These are phyloP conservation scores for Tetrapisispora pingtungensis DNA, from an alignment of 805 yeast species.

Conservation along the genomic window DNA sequence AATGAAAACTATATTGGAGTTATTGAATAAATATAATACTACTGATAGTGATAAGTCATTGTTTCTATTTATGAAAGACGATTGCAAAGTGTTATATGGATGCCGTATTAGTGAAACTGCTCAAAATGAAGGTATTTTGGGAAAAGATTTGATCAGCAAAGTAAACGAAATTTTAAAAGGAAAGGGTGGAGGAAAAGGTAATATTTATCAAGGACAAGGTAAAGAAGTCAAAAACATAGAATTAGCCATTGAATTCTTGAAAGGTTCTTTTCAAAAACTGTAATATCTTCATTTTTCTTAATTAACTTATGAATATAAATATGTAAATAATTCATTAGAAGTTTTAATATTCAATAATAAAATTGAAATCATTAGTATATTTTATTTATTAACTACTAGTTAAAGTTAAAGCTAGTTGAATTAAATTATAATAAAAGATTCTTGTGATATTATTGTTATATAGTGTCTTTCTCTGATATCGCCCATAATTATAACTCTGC, in stretches of 20 bases:
- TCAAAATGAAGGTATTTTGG: constrained; percentile 56
- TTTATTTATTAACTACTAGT: too few relatives aligned
- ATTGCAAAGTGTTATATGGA: constrained; percentile 85
- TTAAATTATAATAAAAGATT: too few relatives aligned
- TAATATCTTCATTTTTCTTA: background rate
- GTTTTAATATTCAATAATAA: background rate
- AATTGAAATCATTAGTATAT: too few relatives aligned
- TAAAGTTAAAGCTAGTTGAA: too few relatives aligned
- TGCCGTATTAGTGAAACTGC: constrained; percentile 74
- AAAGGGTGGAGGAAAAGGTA: constrained; percentile 97
- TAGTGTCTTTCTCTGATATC: too few relatives aligned
- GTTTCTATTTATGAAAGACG: constrained; percentile 67
- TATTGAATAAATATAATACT: constrained; percentile 70
- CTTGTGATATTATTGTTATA: too few relatives aligned
- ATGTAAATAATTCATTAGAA: too few relatives aligned
- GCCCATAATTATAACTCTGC: background rate
- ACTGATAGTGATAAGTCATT: constrained; percentile 59
- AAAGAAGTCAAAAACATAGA: constrained; percentile 59
- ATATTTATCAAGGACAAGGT: constrained; percentile 95
- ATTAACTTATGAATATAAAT: background rate
- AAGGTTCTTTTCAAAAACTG: constrained; percentile 42
- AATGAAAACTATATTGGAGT: constrained; percentile 91
- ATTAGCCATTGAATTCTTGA: constrained; percentile 64
- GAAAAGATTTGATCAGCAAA: constrained; percentile 59
- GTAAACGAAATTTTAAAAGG: constrained; percentile 81